These are phyloP conservation scores for Delitschia confertaspora DNA, from an alignment of 495 filamentous ascomycete species.

Conservation along the genomic window DNA sequence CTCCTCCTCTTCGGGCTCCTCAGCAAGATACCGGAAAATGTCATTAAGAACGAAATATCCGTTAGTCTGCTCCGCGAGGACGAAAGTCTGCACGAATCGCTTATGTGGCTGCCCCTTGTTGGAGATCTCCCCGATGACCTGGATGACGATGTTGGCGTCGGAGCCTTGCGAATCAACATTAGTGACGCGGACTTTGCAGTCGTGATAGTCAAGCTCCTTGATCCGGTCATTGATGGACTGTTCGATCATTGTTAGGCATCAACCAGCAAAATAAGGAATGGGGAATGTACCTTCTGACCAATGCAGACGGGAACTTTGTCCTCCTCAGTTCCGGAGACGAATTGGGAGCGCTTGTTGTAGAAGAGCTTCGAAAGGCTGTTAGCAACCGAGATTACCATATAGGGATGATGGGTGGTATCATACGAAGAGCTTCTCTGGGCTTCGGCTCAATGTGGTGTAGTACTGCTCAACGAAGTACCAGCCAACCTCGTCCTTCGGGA, in stretches of 20 bases:
- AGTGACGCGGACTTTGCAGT: slow-evolving; percentile 95
- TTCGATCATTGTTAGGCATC: neutral
- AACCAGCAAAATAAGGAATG: neutral
- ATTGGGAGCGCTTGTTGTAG: slow-evolving; percentile 42
- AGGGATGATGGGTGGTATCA: slow-evolving; percentile 32
- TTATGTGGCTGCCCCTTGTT: slow-evolving; percentile 82
- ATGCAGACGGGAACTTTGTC: slow-evolving; percentile 74
- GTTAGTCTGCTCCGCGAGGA: slow-evolving; percentile 89
- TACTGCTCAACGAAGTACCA: slow-evolving; percentile 99
- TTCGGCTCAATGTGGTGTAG: slow-evolving; percentile 93
- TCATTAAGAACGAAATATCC: slow-evolving; percentile 98
- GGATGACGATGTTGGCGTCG: slow-evolving; percentile 83
- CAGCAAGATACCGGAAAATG: slow-evolving; percentile 84
- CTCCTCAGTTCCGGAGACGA: slow-evolving; percentile 56
- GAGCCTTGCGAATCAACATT: slow-evolving; percentile 97
- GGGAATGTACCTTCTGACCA: slow-evolving; percentile 59
- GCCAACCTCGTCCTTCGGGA: slow-evolving; percentile 78
- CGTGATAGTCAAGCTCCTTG: slow-evolving; percentile 83
- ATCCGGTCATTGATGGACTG: slow-evolving; percentile 92
- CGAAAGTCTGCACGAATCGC: slow-evolving; percentile 98
- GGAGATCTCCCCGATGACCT: slow-evolving; percentile 95
- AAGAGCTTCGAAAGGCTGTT: slow-evolving; percentile 34
- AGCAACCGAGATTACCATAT: neutral
- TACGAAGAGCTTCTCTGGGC: slow-evolving; percentile 85
- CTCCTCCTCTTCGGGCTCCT: slow-evolving; percentile 64